phyloP scores from a whole-genome alignment of 495 filamentous ascomycete species.

The Penicillium macrosclerotiorum region DNA sequence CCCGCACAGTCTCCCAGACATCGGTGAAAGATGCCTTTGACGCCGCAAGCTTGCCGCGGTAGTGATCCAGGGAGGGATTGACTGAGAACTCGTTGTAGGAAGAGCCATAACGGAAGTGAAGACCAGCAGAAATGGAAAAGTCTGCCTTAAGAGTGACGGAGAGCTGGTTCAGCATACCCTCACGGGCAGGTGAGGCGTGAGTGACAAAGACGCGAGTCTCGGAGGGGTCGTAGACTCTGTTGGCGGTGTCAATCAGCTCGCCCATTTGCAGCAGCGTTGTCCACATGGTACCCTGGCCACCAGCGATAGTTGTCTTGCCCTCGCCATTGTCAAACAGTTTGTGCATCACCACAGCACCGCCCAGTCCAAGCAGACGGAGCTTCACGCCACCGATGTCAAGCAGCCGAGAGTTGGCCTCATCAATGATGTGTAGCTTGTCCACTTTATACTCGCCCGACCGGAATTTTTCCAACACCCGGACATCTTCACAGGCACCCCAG shows the following conservation, averaged over 20 bases:
- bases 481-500: slow-evolving; percentile 99
- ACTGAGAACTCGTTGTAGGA: slow-evolving; percentile 99
- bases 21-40: slow-evolving; percentile 99
- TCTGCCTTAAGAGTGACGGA: slow-evolving; percentile 97
- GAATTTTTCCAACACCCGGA: slow-evolving; percentile 96
- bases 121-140: slow-evolving; percentile 95
- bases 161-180: slow-evolving; percentile 96
- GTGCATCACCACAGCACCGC: slow-evolving; percentile 99
- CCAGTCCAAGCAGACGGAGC: slow-evolving; percentile 88
- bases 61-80: slow-evolving; percentile 96
- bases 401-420: slow-evolving; percentile 92
- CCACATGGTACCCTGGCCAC: slow-evolving; percentile 99
- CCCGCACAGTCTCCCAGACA: slow-evolving; percentile 98
- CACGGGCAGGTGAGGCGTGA: slow-evolving; percentile 93
- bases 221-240: slow-evolving; percentile 95
- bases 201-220: slow-evolving; percentile 98
- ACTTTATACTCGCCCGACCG: slow-evolving; percentile 98
- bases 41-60: slow-evolving; percentile 98
- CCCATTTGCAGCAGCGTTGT: slow-evolving; percentile 98
- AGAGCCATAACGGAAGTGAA: slow-evolving; percentile 98
- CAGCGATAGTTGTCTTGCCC: slow-evolving; percentile 95
- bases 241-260: slow-evolving; percentile 95
- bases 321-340: slow-evolving; percentile 99
- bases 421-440: slow-evolving; percentile 94
- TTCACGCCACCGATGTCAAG: slow-evolving; percentile 95